Base-by-base conservation (phyloP, 805 yeast species). In the Cyberlindnera samutprakarnensis region DNA sequence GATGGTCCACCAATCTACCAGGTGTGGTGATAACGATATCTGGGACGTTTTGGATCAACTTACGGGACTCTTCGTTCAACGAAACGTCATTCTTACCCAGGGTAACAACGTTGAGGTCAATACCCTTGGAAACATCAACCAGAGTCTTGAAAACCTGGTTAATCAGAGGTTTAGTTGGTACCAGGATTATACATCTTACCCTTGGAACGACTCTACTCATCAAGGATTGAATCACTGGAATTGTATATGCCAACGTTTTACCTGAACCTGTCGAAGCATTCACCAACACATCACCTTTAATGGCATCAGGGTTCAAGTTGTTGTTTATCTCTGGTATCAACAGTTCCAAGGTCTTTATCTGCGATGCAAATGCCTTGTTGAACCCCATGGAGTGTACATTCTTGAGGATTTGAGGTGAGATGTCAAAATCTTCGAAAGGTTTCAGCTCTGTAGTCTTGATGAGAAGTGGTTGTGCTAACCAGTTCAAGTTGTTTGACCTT, bases 211-310 rank as follows among this genome's bases (percentile, higher is more conserved):
- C 61, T 36, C 95, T 68, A 7, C 59, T 56, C 12, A 66, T 59
- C 32, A 90, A 62, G 3, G 75, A 60, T 39, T 88, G 87, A 3
- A 92, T 66, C 7, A 92, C 69, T 2, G 98, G 97, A 2, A 90
- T 67, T 31, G 76, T 67, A 49, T 90, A 90, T 2, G 96, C 94
- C 33, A 92, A 62, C 0, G 98, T 90, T 53, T 90, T 90, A 48
- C 98, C 98, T 0, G 95, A 82, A 26, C 98, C 98, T 0, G 98
- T 90, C 9, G 94, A 74, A 2, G 98, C 95, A 56, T 90, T 88
- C 6, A 90, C 95, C 27, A 90, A 62, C 14, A 87, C 56, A 56
- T 92, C 95, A 16, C 90, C 90, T 35, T 64, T 62, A 9, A 37
- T 38, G 22, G 46, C 26, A 11, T 43, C 35, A 16, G 50, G 47